Base-by-base conservation (phyloP, 345 rosid species). In the Gossypium thurberi region DNA sequence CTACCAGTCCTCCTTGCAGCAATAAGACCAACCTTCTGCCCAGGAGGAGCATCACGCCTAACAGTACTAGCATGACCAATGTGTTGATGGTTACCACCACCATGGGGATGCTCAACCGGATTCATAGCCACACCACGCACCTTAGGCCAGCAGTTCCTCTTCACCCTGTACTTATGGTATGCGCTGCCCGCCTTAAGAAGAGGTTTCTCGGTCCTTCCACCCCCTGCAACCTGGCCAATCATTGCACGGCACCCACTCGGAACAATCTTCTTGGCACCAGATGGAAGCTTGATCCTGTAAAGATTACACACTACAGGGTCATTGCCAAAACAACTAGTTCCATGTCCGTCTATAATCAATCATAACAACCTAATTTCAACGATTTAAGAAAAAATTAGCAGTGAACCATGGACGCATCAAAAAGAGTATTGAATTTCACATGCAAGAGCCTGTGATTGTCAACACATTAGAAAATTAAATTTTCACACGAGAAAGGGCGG, bases 51-150 rank as follows among this genome's bases (percentile, higher is more conserved):
- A 80, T 87, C 88, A 25, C 93, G 88, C 65, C 88, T 82, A 57
- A 87, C 91, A 0, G 91, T 89, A 75, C 91, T 87, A 0, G 91
- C 90, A 68, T 89, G 94, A 75, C 91, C 94, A 71, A 89, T 89
- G 26, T 89, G 94, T 77, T 89, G 94, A 78, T 89, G 91, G 88
- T 89, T 89, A 86, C 94, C 94, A 71, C 91, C 94, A 68, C 94
- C 91, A 3, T 89, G 94, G 52, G 94, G 94, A 87, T 89, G 94
- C 84, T 89, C 94, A 2, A 89, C 94, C 20, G 94, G 94, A 25
- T 89, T 89, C 94, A 89, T 89, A 52, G 94, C 94, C 74, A 87
- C 91, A 83, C 94, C 94, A 77, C 94, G 90, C 4, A 89, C 94
- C 90, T 86, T 86, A 40, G 94, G 91, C 94, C 94, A 87, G 83